Evolutionary conservation across 805 yeast species (phyloP).

Genomic region (Debaryomyces castellii): DNA sequence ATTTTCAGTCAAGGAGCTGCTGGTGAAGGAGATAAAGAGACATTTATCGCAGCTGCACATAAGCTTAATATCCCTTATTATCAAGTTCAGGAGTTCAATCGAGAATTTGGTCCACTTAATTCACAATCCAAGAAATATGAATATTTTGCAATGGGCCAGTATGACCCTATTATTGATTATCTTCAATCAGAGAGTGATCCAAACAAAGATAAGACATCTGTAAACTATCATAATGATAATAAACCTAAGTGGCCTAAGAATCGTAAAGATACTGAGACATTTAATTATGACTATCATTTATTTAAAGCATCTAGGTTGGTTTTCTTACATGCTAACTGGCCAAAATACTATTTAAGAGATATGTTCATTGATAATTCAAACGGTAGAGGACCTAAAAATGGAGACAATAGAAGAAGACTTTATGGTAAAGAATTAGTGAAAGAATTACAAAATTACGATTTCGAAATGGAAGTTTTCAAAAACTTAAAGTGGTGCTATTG

Average conservation of each 20-base stretch:
- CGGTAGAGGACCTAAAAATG: constrained; percentile 28
- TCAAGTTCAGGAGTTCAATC: constrained; percentile 34
- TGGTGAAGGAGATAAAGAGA: constrained; percentile 45
- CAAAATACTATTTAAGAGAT: constrained; percentile 25
- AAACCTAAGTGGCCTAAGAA: constrained; percentile 20
- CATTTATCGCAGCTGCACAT: constrained; percentile 43
- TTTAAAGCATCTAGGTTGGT: constrained; percentile 25
- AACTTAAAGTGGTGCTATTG: constrained; percentile 31
- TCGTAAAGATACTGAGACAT: constrained; percentile 16
- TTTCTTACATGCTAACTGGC: constrained; percentile 42
- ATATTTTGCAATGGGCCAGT: constrained; percentile 37
- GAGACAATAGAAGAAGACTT: constrained; percentile 24
- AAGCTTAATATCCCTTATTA: constrained; percentile 35
- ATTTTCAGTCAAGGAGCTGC: constrained; percentile 42
- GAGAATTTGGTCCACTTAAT: constrained; percentile 37
- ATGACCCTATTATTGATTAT: constrained; percentile 34
- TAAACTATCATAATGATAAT: constrained; percentile 11
- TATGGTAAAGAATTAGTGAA: constrained; percentile 22
- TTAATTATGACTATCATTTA: constrained; percentile 30
- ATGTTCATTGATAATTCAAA: constrained; percentile 23
- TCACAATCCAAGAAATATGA: constrained; percentile 21
- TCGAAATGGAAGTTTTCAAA: constrained; percentile 26
- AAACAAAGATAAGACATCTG: constrained; percentile 7
- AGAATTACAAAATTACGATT: constrained; percentile 27
- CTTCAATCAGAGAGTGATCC: constrained; percentile 14